phyloP scores from a whole-genome alignment of 2,329 filamentous ascomycete species.

The Lasiodiplodia theobromae region DNA sequence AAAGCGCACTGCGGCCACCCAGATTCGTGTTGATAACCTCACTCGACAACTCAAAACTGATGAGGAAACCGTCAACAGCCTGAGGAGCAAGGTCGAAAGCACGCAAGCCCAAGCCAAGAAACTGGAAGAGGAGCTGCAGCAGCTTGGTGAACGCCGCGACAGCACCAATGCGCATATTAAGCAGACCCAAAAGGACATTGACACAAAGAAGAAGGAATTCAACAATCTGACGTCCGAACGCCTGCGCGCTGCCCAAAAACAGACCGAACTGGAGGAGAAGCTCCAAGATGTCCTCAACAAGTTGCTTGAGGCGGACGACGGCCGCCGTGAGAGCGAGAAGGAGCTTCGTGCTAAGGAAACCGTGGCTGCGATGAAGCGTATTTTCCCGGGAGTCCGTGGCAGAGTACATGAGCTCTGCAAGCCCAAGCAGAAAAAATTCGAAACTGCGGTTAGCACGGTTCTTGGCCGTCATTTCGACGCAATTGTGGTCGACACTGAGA shows the following conservation, averaged over 20 bases:
- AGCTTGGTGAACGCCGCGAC: constrained; percentile 72
- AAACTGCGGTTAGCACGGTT: constrained; percentile 90
- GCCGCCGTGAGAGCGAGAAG: constrained; percentile 82
- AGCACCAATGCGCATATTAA: constrained; percentile 67
- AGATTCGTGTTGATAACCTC: constrained; percentile 84
- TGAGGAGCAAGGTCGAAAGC: constrained; percentile 86
- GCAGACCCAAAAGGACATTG: constrained; percentile 77
- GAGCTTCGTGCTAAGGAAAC: constrained; percentile 82
- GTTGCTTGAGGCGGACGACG: constrained; percentile 84
- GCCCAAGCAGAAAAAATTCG: constrained; percentile 96
- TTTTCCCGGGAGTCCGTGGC: constrained; percentile 84
- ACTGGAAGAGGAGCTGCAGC: constrained; percentile 73
- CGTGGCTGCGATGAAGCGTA: constrained; percentile 83
- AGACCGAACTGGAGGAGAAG: constrained; percentile 91
- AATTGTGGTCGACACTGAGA: constrained; percentile 93
- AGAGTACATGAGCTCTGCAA: constrained; percentile 91
- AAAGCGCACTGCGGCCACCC: constrained; percentile 79
- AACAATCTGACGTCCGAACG: constrained; percentile 86
- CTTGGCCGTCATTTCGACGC: constrained; percentile 93
- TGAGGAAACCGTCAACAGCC: constrained; percentile 85
- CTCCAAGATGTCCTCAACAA: constrained; percentile 81
- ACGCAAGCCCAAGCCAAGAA: constrained; percentile 77
- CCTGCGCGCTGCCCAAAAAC: constrained; percentile 78
- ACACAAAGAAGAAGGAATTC: constrained; percentile 87
- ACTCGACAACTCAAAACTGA: constrained; percentile 89